Evolutionary conservation across 2,329 filamentous ascomycete genomes (phyloP).

Genomic region (Xylaria polymorpha): DNA sequence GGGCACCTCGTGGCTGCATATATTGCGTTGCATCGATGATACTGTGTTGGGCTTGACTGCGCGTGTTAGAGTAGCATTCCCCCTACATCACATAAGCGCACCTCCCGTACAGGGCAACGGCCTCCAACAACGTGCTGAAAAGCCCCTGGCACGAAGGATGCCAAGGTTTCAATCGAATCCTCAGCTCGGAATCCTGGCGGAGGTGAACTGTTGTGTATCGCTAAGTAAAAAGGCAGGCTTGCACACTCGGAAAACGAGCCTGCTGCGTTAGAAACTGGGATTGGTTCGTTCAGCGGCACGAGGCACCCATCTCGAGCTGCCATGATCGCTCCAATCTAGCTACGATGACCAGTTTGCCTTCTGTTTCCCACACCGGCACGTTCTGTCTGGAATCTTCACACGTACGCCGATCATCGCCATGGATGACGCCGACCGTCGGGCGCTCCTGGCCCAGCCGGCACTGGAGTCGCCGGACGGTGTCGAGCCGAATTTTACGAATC

Average conservation of each 20-base stretch:
- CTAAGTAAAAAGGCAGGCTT: conserved; percentile 4
- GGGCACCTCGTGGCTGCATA: conserved; percentile 20
- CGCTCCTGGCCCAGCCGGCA: conserved; percentile 22
- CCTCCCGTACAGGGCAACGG: conserved; percentile 13
- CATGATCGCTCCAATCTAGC: conserved; percentile 5
- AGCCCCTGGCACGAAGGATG: conserved; percentile 8
- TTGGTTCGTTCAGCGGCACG: conserved; percentile 13
- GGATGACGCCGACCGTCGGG: conserved; percentile 16
- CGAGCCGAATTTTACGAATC: conserved; percentile 20
- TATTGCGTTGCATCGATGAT: conserved; percentile 22
- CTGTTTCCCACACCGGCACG: neutral
- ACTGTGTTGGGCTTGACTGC: conserved; percentile 14
- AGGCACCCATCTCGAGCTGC: neutral
- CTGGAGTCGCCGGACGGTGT: conserved; percentile 12
- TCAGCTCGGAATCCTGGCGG: conserved; percentile 16
- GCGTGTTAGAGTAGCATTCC: conserved; percentile 25
- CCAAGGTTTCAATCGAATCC: conserved; percentile 19
- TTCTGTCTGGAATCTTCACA: neutral
- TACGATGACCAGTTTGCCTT: conserved; percentile 15
- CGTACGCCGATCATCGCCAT: conserved; percentile 13
- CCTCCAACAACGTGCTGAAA: conserved; percentile 15
- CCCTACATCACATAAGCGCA: conserved; percentile 14
- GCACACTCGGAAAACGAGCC: neutral
- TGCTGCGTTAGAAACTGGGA: neutral
- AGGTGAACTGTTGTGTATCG: neutral